These are phyloP conservation scores for Biscogniauxia marginata DNA, from an alignment of 2,329 filamentous ascomycete species.

Conservation along the genomic window DNA sequence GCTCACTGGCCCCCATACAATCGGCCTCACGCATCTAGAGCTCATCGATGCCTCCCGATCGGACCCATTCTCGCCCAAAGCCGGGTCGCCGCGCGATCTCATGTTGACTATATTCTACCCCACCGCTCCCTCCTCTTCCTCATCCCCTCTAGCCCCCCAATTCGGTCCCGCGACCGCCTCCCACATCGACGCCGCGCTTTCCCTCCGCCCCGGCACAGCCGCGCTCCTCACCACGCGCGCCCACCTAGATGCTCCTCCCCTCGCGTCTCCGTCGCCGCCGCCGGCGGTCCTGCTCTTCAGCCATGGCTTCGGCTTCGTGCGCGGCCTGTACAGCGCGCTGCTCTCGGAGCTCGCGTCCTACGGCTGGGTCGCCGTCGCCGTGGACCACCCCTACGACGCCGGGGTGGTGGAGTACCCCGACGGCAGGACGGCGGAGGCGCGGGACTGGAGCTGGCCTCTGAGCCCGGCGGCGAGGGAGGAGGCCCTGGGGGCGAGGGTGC, in stretches of 20 bases:
- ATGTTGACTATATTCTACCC: conserved; percentile 23
- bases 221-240: conserved; percentile 14
- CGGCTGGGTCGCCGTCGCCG: conserved; percentile 35
- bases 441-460: conserved; percentile 17
- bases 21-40: conserved; percentile 15
- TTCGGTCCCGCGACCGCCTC: conserved; percentile 8
- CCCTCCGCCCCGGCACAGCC: conserved; percentile 10
- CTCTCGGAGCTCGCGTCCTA: conserved; percentile 35
- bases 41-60: conserved; percentile 14
- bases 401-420: conserved; percentile 35
- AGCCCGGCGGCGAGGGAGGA: background rate
- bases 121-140: background rate
- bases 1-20: conserved; percentile 12
- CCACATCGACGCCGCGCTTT: conserved; percentile 5
- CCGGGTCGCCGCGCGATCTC: conserved; percentile 8
- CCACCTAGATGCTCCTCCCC: conserved; percentile 7
- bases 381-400: conserved; percentile 39
- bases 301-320: conserved; percentile 34
- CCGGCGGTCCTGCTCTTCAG: conserved; percentile 32
- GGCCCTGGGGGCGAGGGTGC: conserved; percentile 6
- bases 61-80: conserved; percentile 12
- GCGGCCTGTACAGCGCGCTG: conserved; percentile 36
- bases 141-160: conserved; percentile 5
- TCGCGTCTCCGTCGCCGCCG: background rate
- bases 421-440: conserved; percentile 23